Evolutionary conservation across 1,284 basidiomycete genomes (phyloP), one percentile per base, ranked within the genome.

Genomic region (Porphyrellus sp.): DNA sequence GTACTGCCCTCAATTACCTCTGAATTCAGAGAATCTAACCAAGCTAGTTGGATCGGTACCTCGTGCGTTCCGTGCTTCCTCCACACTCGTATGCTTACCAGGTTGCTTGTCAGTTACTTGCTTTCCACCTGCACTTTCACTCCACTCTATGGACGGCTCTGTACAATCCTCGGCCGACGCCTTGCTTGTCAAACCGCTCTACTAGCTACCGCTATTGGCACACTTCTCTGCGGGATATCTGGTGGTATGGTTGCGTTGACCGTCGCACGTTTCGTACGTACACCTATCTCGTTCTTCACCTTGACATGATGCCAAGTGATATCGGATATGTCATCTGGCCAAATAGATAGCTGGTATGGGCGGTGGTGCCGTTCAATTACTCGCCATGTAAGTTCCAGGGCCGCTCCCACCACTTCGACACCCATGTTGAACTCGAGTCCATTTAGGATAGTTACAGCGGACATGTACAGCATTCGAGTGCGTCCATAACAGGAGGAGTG

Each of bases 41-140:
- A 60, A 51, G 57, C 62, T 16, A 62, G 59, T 40, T 61, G 60
- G 60, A 57, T 61, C 5, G 60, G 62, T 23, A 62, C 62, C 2
- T 53, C 62, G 62, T 62, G 46, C 13, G 59, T 52, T 45, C 23
- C 5, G 8, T 2, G 1, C 13, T 23, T 30, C 20, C 15, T 3
- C 4, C n/a, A 5, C 13, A 8, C 1, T 25, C n/a, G 23, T 7
- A 4, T 7, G 5, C 23, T 9, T 8, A 31, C 3, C 15, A n/a
- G n/a, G 13, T 0, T 28, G 27, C 8, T 13, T 5, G 0, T 39
- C 23, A 61, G 59, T 5, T 62, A 61, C 20, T 16, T 62, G 16
- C 53, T 61, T 18, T 64, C 60, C 4, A 47, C 51, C 3, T 61
- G 60, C 24, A 60, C 60, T 2, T 64, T 62, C n/a, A 61, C 57